Percentiles rank a stretch among this genome's conserved stretches.
These are phyloP conservation scores for Avena insularis DNA, from an alignment of 176 grass and related monocot species.

Conservation along the genomic window DNA sequence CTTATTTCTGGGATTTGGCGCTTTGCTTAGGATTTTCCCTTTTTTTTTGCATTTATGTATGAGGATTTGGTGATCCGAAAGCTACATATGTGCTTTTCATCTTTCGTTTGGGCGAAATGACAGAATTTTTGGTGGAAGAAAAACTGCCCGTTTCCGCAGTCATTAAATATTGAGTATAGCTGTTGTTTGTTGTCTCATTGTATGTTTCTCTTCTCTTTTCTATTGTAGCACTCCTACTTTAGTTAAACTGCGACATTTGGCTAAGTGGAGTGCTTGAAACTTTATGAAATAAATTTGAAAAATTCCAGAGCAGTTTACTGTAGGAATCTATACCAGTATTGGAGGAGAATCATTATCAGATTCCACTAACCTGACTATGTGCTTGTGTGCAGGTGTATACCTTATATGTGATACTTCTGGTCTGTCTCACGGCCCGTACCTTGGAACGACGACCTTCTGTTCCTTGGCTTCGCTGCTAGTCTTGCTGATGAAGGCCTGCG, in stretches of 20 bases:
- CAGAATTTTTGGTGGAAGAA: constrained; percentile 19
- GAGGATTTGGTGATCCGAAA: constrained; percentile 47
- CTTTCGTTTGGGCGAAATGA: not conserved
- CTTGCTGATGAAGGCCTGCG: constrained; percentile 75
- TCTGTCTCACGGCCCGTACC: constrained; percentile 78
- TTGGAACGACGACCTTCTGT: constrained; percentile 74
- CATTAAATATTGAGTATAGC: constrained; percentile 27
- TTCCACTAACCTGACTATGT: constrained; percentile 37
- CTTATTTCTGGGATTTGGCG: constrained; percentile 24
- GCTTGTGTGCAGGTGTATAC: constrained; percentile 76
- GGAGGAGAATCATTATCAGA: not conserved
- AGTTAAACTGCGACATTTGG: constrained; percentile 21
- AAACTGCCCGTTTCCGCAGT: constrained; percentile 21
- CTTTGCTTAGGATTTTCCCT: constrained; percentile 33
- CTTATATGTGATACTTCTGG: constrained; percentile 65
- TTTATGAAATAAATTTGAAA: not conserved
- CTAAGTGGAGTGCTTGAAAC: not conserved
- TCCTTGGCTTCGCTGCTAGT: constrained; percentile 79
- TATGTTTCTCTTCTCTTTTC: not conserved
- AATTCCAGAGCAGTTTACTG: constrained; percentile 11
- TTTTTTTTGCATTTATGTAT: constrained; percentile 22
- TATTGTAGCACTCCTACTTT: not conserved
- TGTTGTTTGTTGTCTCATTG: constrained; percentile 27
- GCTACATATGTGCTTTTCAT: constrained; percentile 35
- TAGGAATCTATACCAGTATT: not conserved